Evolutionary conservation across 805 yeast species (phyloP), one percentile per base, ranked within the genome.

Genomic region (Hanseniaspora singularis): DNA sequence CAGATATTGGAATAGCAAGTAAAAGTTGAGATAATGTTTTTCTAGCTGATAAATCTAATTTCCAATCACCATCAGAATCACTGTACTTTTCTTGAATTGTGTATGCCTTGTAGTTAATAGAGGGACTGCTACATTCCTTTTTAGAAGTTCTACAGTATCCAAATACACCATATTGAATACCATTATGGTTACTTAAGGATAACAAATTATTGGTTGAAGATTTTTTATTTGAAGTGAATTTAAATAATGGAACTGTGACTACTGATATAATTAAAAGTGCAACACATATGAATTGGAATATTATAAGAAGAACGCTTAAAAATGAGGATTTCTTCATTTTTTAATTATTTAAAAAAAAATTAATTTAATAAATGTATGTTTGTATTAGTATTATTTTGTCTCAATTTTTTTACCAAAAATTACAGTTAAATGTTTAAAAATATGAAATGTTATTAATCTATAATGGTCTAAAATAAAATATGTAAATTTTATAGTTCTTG

Each of bases 1-100:
- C 77, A 19, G 87, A 79, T 26, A 81, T 66, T 1, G 92, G 92
- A 11, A 73, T 67, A 27, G 79, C 65, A 24, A 83, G 68, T 38
- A 82, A 63, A 19, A 75, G 65, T 51, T 73, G 68, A 2, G 76
- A 73, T 43, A 83, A 61, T 1, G 68, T 65, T 49, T 70, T 66
- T 56, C 89, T 67, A 1, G 74, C 68, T 4, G 40, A 37, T 11
- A 54, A 50, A 34, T 63, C 62, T 63, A 79, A 61, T 33, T 65
- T 56, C 84, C 87, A 79, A 53, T 66, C 66, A 24, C 61, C 50
- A 4, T 33, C 32, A 8, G 20, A 27, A 18, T 57, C 54, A 15
- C 59, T 56, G 2, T 61, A 52, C 9, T 59, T 20, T 10, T 54
- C 49, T 23, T 66, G 61, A 26, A 72, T 57, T 2, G 36, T 32